A percentile compares a stretch with the other conserved stretches of the same genome.
Conservation (phyloP, 108 stramenopile genomes). For the Pseudonitzschia pungens region DNA sequence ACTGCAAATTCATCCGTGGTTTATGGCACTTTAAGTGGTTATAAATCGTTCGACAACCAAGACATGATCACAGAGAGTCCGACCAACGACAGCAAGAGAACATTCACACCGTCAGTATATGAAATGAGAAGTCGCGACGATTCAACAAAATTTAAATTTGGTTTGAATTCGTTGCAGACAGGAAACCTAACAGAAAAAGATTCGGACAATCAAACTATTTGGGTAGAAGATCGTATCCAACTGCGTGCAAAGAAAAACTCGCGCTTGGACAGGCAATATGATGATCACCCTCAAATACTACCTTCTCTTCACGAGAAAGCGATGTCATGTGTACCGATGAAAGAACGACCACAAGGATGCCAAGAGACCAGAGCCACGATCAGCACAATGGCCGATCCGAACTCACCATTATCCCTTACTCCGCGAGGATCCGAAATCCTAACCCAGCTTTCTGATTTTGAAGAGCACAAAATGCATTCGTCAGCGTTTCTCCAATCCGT, state of each 20-base stretch:
- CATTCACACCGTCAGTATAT: neutral
- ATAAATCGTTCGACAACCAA: neutral
- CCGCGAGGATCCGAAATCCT: constrained; percentile 9
- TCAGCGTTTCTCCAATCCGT: neutral
- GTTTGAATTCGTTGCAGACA: neutral
- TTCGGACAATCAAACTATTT: neutral
- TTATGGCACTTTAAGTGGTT: neutral
- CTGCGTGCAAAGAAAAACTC: neutral
- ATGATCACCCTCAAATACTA: neutral
- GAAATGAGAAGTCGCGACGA: neutral
- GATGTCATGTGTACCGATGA: neutral
- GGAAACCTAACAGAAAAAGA: neutral
- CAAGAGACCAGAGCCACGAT: neutral
- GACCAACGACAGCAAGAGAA: too few relatives aligned
- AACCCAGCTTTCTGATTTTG: constrained; percentile 14
- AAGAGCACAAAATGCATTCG: neutral
- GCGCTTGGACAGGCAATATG: neutral
- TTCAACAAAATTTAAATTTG: neutral
- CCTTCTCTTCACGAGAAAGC: neutral
- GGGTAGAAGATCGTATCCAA: neutral
- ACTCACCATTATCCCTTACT: neutral
- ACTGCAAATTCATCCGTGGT: neutral
- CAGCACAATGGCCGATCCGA: neutral
- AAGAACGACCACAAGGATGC: neutral
- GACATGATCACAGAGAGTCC: neutral